Base-by-base conservation (phyloP, 2,329 filamentous ascomycete genomes). In the Didymella segeticola region DNA sequence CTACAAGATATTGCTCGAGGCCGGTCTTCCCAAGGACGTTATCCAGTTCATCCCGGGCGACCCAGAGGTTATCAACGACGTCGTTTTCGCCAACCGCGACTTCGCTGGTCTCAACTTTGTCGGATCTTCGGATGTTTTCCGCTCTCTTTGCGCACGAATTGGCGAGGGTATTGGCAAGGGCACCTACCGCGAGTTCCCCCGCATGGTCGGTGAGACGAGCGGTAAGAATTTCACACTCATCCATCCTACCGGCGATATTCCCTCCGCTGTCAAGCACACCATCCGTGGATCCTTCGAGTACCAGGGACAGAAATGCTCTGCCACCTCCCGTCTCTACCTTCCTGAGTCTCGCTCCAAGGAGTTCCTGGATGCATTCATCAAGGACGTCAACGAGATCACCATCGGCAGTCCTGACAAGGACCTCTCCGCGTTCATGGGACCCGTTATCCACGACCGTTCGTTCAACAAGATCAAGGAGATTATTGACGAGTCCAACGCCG, bases 61-160 rank as follows among this genome's bases (percentile, higher is more conserved):
- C 68, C 89, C 93, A 1, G 89, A 88, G 56, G 86, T 90, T 73
- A 85, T 96, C 58, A 96, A 92, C 56, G 86, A 87, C 71, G 82
- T 83, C 14, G 88, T 90, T 6, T 83, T 96, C 30, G 81, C 81
- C 51, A 90, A 93, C 80, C 86, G 80, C 63, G 82, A 95, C 53
- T 93, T 97, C 66, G 88, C 92, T 4, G 89, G 89, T n/a, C 85
- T 97, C 20, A 91, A 96, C 80, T 97, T 92, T 80, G 96, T 92
- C 1, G 93, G 93, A 56, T 93, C 89, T 77, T 96, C 93, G 0
- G 86, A 86, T 51, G 90, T 97, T 36, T 96, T 97, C 86, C 88
- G 91, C 60, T 86, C 86, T 68, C 82, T 97, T 7, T 96, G 93
- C 73, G 90, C 90, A 17, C 84, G 90, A 71, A 96, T 97, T 67